Percentiles rank a stretch among this genome's conserved stretches.
phyloP scores from a whole-genome alignment of 2,329 filamentous ascomycete species.

The Cercospora zeina region DNA sequence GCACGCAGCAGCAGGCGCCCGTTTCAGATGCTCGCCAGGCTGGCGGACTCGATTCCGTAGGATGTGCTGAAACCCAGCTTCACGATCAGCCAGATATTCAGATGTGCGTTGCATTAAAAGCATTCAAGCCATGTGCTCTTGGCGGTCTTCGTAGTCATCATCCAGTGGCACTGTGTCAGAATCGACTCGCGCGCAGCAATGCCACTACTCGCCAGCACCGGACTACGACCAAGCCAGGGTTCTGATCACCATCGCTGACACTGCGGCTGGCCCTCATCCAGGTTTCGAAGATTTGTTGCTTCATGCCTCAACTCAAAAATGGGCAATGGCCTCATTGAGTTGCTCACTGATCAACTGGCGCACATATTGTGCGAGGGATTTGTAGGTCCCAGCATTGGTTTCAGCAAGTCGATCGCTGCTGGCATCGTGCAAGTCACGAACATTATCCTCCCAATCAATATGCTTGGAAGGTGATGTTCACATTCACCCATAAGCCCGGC shows the following conservation, averaged over 20 bases:
- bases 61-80: background rate
- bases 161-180: background rate
- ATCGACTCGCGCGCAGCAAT: constrained; percentile 5
- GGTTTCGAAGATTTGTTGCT: background rate
- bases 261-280: constrained; percentile 1
- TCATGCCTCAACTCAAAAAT: background rate
- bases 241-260: constrained; percentile 7
- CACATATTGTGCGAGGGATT: background rate
- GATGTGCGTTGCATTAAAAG: too few relatives aligned
- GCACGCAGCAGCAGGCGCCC: background rate
- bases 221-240: background rate
- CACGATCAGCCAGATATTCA: too few relatives aligned
- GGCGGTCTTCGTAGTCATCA: background rate
- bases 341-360: background rate
- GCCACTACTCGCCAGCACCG: constrained; percentile 5
- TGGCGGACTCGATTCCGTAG: constrained; percentile 1
- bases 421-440: constrained; percentile 3
- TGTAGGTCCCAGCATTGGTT: background rate
- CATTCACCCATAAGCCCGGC: background rate
- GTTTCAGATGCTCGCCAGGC: constrained; percentile 10
- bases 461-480: background rate
- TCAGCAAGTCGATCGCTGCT: background rate
- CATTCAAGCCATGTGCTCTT: constrained; percentile 1
- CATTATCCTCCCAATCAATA: background rate
- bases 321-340: background rate